Base-by-base conservation (phyloP, 2,329 filamentous ascomycete species). In the Fusarium sp. region DNA sequence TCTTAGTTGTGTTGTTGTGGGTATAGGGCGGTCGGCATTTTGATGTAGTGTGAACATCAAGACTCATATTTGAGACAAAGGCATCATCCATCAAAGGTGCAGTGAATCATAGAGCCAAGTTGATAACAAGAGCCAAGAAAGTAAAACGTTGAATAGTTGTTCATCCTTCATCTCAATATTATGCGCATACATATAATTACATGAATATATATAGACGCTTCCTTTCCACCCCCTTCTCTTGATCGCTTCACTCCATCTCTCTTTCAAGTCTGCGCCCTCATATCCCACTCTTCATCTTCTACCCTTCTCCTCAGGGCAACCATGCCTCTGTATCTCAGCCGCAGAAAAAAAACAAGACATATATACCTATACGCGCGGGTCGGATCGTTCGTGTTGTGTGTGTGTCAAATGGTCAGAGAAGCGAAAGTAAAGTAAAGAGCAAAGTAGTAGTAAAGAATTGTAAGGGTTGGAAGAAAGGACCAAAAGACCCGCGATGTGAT, bases 181-280 rank as follows among this genome's bases (percentile, higher is more conserved):
- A 74, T 66, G 63, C 67, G 72, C 39, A 74, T 75, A 71, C 64
- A 72, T 69, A 68, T 67, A 72, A 67, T 66, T 76, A 78, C 72
- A 65, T 74, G 54, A 73, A 66, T 76, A 70, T 68, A 65, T 72
- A 68, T 69, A 71, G 75, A 70, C 68, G 66, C 30, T 58, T 60
- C 41, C 25, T 52, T 39, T 54, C 32, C 56, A 41, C 23, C 34
- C 27, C 37, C 50, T 45, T 50, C 30, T 30, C 45, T 50, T n/a
- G 45, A 30, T 50, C 16, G 54, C 67, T 27, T 35, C 37, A 37
- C 57, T 27, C 32, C 39, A 25, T 27, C 39, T 58, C 32, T 60
- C 56, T 64, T 64, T 39, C 10, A 23, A 32, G 48, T 43, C 39
- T 61, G 32, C 59, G 62, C 48, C 30, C 14, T 32, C 37, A n/a